A percentile compares a stretch with the other conserved stretches of the same genome.
phyloP scores from a whole-genome alignment of 1,284 basidiomycete species.

The Puccinia brachypodii region DNA sequence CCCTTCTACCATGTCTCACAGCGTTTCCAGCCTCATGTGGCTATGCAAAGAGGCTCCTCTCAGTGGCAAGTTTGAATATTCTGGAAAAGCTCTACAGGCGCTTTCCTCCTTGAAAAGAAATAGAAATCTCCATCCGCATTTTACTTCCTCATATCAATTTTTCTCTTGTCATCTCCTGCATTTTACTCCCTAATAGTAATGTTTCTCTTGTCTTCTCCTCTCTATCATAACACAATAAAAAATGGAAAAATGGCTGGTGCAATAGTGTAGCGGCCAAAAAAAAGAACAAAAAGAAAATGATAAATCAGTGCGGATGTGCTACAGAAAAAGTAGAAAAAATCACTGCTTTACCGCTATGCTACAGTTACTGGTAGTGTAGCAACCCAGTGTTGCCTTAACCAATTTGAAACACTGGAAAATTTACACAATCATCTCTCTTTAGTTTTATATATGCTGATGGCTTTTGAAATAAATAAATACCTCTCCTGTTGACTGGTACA shows the following conservation, averaged over 20 bases:
- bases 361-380: slow-evolving; percentile 1
- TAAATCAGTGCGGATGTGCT: not conserved
- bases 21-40: slow-evolving; percentile 19
- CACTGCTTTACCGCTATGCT: not conserved
- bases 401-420: too few relatives aligned
- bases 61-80: not conserved
- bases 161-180: too few relatives aligned
- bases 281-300: not conserved
- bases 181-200: too few relatives aligned
- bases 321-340: slow-evolving; percentile 1
- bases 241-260: too few relatives aligned
- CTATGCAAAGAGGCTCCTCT: not conserved
- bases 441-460: too few relatives aligned
- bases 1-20: not conserved
- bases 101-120: not conserved
- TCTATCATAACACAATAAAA: not conserved
- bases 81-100: not conserved
- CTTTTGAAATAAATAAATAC: too few relatives aligned
- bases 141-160: too few relatives aligned
- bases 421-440: too few relatives aligned
- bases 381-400: not conserved
- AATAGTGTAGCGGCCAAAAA: not conserved
- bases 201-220: too few relatives aligned
- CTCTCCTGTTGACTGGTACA: too few relatives aligned
- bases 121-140: not conserved